Conservation (phyloP, 805 yeast genomes). For the Saturnispora sanitii region DNA sequence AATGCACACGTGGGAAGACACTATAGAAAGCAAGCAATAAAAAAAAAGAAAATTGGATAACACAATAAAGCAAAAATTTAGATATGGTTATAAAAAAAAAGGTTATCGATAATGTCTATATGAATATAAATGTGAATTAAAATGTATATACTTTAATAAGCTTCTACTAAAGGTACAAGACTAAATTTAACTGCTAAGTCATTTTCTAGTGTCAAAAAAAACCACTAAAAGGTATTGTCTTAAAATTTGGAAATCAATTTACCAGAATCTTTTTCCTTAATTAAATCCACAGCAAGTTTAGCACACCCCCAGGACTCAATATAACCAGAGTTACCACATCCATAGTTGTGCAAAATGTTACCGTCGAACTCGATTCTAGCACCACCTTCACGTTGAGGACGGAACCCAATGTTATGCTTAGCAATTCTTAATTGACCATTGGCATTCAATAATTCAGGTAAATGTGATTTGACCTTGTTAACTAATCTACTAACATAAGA, state of each 20-base stretch:
- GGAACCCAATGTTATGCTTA: slow-evolving; percentile 52
- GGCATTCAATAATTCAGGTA: slow-evolving; percentile 37
- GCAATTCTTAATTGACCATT: slow-evolving; percentile 32
- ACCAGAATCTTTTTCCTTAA: slow-evolving; percentile 1
- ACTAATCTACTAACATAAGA: slow-evolving; percentile 40
- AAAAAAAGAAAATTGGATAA: too few species aligned
- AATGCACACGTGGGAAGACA: too few species aligned
- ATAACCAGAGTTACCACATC: slow-evolving; percentile 27
- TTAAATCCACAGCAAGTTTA: slow-evolving; percentile 14
- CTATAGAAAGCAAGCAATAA: too few species aligned
- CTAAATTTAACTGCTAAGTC: too few species aligned
- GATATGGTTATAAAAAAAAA: too few species aligned
- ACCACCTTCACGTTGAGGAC: slow-evolving; percentile 58
- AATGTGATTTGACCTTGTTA: slow-evolving; percentile 34
- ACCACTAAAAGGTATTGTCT: not conserved
- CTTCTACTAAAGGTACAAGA: too few species aligned
- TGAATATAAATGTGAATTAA: too few species aligned
- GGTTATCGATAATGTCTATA: too few species aligned
- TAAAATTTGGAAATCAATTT: not conserved
- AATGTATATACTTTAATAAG: too few species aligned
- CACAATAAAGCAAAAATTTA: too few species aligned
- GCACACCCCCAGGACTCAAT: slow-evolving; percentile 49
- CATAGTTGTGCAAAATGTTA: slow-evolving; percentile 50
- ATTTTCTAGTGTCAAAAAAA: not conserved
- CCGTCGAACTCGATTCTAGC: slow-evolving; percentile 32